Evolutionary conservation across 441 rosid genomes (phyloP).

Genomic region (Adansonia grandidieri): DNA sequence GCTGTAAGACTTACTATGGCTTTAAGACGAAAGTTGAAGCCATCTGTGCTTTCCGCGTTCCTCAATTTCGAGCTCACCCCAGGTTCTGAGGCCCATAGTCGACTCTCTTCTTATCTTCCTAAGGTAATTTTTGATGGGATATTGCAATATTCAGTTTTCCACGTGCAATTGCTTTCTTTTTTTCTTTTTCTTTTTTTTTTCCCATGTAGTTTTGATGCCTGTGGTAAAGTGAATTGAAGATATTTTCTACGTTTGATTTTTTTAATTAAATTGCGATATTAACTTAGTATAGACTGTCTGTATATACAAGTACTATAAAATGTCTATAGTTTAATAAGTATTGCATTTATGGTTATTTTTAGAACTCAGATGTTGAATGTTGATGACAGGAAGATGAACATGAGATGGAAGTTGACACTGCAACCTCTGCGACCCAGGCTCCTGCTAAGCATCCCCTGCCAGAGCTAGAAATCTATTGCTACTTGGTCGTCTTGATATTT

Average conservation of each 20-base stretch:
- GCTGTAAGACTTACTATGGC: conserved; percentile 69
- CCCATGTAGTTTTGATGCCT: too few relatives aligned
- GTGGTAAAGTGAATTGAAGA: background rate
- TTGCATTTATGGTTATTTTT: background rate
- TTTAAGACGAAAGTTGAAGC: conserved; percentile 50
- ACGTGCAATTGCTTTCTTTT: background rate
- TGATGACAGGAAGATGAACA: conserved; percentile 62
- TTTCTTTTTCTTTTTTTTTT: too few relatives aligned
- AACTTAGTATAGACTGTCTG: background rate
- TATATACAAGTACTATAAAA: background rate
- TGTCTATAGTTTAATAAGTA: background rate
- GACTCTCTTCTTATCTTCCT: conserved; percentile 51
- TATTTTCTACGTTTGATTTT: background rate
- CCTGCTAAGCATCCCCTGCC: conserved; percentile 52
- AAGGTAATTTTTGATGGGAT: conserved; percentile 39
- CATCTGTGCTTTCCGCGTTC: conserved; percentile 49
- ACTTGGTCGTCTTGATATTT: conserved; percentile 61
- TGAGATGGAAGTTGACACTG: conserved; percentile 77
- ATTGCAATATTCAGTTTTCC: background rate
- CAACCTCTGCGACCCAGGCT: conserved; percentile 49
- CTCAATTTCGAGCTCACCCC: conserved; percentile 51
- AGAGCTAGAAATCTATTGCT: conserved; percentile 67
- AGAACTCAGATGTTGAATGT: background rate
- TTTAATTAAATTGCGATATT: background rate
- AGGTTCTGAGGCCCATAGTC: conserved; percentile 54